Evolutionary conservation across 1,139 yeast species (phyloP).

Genomic region (Saccharomyces hybrid): DNA sequence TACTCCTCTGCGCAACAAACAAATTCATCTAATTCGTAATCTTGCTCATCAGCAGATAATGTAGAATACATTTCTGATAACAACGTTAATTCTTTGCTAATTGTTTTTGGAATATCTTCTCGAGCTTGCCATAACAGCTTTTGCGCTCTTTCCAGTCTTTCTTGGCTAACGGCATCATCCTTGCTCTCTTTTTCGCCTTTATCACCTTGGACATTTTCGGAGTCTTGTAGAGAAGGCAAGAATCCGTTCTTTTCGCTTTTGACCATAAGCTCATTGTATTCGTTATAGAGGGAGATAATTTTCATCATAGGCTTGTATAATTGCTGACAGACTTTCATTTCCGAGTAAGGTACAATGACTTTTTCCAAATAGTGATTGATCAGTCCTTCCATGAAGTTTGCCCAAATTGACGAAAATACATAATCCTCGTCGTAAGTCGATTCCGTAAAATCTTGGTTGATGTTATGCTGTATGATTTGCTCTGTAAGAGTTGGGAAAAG

Average conservation of each 20-base stretch:
- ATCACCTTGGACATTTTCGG: constrained; percentile 5
- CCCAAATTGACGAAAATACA: constrained; percentile 33
- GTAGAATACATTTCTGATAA: constrained; percentile 32
- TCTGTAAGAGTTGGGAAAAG: constrained; percentile 24
- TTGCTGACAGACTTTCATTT: constrained; percentile 32
- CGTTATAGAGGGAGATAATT: constrained; percentile 30
- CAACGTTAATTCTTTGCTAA: constrained; percentile 30
- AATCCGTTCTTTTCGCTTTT: constrained; percentile 31
- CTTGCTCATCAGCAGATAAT: constrained; percentile 32
- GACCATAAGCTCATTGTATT: constrained; percentile 31
- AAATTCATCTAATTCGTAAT: constrained; percentile 31
- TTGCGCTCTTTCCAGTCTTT: constrained; percentile 29
- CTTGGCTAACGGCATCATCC: constrained; percentile 20
- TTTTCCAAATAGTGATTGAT: constrained; percentile 32
- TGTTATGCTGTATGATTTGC: constrained; percentile 28
- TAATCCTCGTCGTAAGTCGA: constrained; percentile 28
- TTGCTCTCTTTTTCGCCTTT: constrained; percentile 7
- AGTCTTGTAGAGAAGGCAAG: constrained; percentile 14
- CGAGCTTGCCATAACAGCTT: constrained; percentile 32
- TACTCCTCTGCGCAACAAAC: constrained; percentile 33
- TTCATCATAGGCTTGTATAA: constrained; percentile 33
- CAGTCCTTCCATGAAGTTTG: constrained; percentile 33
- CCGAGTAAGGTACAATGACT: constrained; percentile 31
- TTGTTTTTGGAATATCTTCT: constrained; percentile 32
- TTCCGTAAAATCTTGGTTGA: constrained; percentile 29